Evolutionary conservation across 2,329 filamentous ascomycete species (phyloP).

Genomic region (Periconia sp.): DNA sequence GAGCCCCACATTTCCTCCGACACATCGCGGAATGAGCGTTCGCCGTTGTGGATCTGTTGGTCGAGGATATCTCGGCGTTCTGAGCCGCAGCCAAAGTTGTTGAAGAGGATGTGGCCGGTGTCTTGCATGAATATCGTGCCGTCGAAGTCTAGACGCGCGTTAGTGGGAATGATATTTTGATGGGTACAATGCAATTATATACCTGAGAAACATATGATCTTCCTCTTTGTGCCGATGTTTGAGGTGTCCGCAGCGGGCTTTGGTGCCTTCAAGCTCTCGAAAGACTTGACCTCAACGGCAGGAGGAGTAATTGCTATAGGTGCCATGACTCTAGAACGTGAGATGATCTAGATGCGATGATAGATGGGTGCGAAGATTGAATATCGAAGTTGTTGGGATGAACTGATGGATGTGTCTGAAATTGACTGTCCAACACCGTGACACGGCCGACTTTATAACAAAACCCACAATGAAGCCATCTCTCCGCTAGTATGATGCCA

Average conservation of each 20-base stretch:
- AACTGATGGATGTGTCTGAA: too few relatives aligned
- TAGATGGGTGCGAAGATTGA: too few relatives aligned
- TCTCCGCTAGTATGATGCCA: constrained; percentile 20
- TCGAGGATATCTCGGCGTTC: constrained; percentile 64
- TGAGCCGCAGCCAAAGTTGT: constrained; percentile 67
- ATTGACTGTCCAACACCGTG: too few relatives aligned
- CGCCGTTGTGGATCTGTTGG: constrained; percentile 68
- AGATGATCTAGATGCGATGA: too few relatives aligned
- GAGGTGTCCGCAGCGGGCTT: constrained; percentile 22
- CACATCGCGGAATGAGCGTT: constrained; percentile 71
- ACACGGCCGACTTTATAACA: constrained; percentile 16
- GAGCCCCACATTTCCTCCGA: constrained; percentile 76
- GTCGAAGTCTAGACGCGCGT: constrained; percentile 64
- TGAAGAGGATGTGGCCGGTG: constrained; percentile 72
- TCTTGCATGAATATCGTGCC: constrained; percentile 73
- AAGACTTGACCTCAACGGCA: constrained; percentile 27
- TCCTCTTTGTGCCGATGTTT: constrained; percentile 55
- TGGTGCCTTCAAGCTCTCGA: constrained; percentile 18
- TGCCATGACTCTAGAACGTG: constrained; percentile 28
- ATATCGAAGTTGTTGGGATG: background rate
- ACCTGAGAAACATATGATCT: constrained; percentile 66
- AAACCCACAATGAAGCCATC: constrained; percentile 2
- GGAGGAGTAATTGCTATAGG: constrained; percentile 36
- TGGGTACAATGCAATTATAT: constrained; percentile 27
- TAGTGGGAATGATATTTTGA: constrained; percentile 1